Evolutionary conservation across 805 yeast species (phyloP).

Genomic region (Aciculoconidium aculeatum): DNA sequence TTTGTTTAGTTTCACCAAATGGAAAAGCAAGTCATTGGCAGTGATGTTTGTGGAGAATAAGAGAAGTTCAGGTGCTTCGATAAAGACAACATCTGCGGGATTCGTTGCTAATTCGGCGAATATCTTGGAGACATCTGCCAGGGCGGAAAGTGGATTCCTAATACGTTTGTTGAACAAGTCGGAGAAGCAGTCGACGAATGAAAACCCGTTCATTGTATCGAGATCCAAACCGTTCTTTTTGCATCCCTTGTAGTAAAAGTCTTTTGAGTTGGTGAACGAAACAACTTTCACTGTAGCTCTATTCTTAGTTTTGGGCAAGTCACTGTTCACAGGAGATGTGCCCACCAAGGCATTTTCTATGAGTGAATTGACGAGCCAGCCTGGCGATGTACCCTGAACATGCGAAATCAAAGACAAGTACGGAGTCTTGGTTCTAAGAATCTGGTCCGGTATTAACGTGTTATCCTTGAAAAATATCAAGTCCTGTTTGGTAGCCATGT

Average conservation of each 20-base stretch:
- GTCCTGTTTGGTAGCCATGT: slow-evolving; percentile 44
- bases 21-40: slow-evolving; percentile 28
- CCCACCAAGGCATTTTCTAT: slow-evolving; percentile 48
- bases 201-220: slow-evolving; percentile 18
- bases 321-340: slow-evolving; percentile 35
- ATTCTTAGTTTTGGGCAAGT: slow-evolving; percentile 12
- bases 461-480: slow-evolving; percentile 47
- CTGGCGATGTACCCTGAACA: slow-evolving; percentile 49
- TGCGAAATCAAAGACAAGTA: slow-evolving; percentile 26
- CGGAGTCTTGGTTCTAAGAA: slow-evolving; percentile 8
- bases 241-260: slow-evolving; percentile 27
- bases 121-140: slow-evolving; percentile 10
- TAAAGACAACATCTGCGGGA: slow-evolving; percentile 26
- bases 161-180: slow-evolving; percentile 35
- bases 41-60: slow-evolving; percentile 36
- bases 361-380: slow-evolving; percentile 56
- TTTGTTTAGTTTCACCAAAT: slow-evolving; percentile 28
- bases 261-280: slow-evolving; percentile 30
- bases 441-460: slow-evolving; percentile 32
- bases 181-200: slow-evolving; percentile 42
- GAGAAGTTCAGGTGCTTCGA: slow-evolving; percentile 46
- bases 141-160: slow-evolving; percentile 18
- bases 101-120: slow-evolving; percentile 8
- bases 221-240: slow-evolving; percentile 37
- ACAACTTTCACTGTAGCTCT: slow-evolving; percentile 29